Base-by-base conservation (phyloP, 768 basidiomycete species). In the Xerocomus brunneocitrinus region DNA sequence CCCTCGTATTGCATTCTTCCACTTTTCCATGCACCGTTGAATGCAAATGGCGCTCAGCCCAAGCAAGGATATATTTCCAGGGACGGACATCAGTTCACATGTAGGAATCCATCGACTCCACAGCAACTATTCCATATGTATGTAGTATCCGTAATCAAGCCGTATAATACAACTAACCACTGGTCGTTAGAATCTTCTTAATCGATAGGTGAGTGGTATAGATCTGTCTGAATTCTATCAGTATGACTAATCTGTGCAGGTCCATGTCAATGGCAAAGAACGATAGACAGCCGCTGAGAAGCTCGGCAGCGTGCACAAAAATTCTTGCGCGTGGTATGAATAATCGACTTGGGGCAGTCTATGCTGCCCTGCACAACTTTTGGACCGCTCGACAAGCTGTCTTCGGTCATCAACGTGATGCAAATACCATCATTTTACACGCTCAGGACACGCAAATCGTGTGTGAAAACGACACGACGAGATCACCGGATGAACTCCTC, bases 71-170 rank as follows among this genome's bases (percentile, higher is more conserved):
- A 84, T 60, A 61, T 80, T 22, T 82, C 83, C 19, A 66, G 63
- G 13, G 83, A 84, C 54, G 83, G 84, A 0, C 84, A 84, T 58
- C 57, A 71, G 8, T 85, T 80, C 57, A 47, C 56, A 1, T 84
- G 83, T 62, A 73, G 59, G 40, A 81, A 84, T 58, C 83, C 83
- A 4, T 69, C 64, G 7, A 60, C 74, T 10, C 54, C 72, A 56
- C 76, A 75, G 10, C 80, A 79, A 55, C 70, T 81, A 0, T 83
- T 79, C 62, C 83, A 84, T 58, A 79, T 85, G 80, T 84, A 65
- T 24, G 81, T 73, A 2, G 81, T 73, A 2, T 6, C 38, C 8
- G 9, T 19, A n/a, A 6, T 10, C 3, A 49, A 39, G 4, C 13
- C 4, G n/a, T 13, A 8, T 3, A 5, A n/a, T 12, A 19, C 9